A percentile compares a stretch with the other conserved stretches of the same genome.
phyloP scores from a whole-genome alignment of 768 basidiomycete genomes.

The Lentinus tigrinus region DNA sequence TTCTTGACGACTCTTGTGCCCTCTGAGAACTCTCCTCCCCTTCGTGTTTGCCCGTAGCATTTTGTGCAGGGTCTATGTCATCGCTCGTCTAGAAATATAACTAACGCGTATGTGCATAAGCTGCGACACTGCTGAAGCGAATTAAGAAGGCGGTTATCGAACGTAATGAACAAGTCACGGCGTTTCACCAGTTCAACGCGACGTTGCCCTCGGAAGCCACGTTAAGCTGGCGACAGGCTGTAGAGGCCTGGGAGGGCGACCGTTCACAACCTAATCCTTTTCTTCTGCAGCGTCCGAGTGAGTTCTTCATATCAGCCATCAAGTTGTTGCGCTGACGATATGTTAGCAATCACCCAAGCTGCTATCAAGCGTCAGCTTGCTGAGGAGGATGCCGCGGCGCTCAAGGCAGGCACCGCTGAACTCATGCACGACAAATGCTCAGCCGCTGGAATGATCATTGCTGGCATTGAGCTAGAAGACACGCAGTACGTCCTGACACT shows the following conservation, averaged over 20 bases:
- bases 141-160: background rate
- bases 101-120: background rate
- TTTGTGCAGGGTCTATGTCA: no score
- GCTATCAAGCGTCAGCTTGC: constrained; percentile 24
- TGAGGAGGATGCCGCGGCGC: constrained; percentile 21
- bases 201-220: background rate
- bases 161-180: background rate
- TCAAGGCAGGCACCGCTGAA: background rate
- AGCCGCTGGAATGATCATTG: constrained; percentile 27
- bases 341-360: constrained; percentile 6
- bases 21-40: no score
- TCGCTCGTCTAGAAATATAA: no score
- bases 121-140: background rate
- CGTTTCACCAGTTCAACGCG: background rate
- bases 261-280: constrained; percentile 20
- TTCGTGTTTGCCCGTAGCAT: background rate
- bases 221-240: constrained; percentile 21
- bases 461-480: constrained; percentile 35
- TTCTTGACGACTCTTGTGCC: no score
- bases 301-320: background rate
- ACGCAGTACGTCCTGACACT: constrained; percentile 29
- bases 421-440: constrained; percentile 7
- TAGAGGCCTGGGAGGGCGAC: constrained; percentile 27
- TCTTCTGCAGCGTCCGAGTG: background rate
- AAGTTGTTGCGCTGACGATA: background rate